Base-by-base conservation (phyloP, 1,139 yeast genomes). In the Kluyveromyces marxianus region DNA sequence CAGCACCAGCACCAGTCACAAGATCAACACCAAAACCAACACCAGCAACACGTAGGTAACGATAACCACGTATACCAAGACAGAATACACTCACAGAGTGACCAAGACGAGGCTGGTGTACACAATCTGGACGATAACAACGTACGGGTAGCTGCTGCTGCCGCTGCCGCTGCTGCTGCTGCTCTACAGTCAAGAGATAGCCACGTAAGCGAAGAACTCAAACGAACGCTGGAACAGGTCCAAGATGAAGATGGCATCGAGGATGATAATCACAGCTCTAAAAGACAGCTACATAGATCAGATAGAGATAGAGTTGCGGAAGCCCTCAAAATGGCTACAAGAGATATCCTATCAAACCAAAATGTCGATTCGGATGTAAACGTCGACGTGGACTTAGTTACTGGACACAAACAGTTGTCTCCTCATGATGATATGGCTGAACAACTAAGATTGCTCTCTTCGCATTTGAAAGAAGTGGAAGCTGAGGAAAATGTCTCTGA, bases 371-470 rank as follows among this genome's bases (percentile, higher is more conserved):
- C 44, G 4, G 44, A 35, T 24, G 39, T 36, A 7, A 32, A 46
- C 33, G 50, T 51, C 24, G 65, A 60, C 36, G 65, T 60, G 45
- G 60, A 58, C 47, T 48, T 60, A 39, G 42, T 39, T 25, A 25
- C 42, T 4, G 42, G 38, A 7, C 46, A 44, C 25, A 44, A 44
- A 25, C 44, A 44, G 28, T 33, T 44, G 29, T 44, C 47, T 2
- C 66, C 66, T 25, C 64, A 62, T 35, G 65, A 62, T 37, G 65
- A 62, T 32, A 63, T 62, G 28, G 67, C 67, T 3, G 67, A 62
- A 48, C 67, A 62, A 44, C 45, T 61, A 38, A 58, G 65, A 49
- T 47, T 62, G 25, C 47, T 62, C 39, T 58, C 64, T 7, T 61
- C 66, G 1, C 67, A 62, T 50, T 59, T 59, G 48, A 62, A 61